Evolutionary conservation across 1,139 yeast genomes (phyloP).

Genomic region (Meyerozyma elateridarum): DNA sequence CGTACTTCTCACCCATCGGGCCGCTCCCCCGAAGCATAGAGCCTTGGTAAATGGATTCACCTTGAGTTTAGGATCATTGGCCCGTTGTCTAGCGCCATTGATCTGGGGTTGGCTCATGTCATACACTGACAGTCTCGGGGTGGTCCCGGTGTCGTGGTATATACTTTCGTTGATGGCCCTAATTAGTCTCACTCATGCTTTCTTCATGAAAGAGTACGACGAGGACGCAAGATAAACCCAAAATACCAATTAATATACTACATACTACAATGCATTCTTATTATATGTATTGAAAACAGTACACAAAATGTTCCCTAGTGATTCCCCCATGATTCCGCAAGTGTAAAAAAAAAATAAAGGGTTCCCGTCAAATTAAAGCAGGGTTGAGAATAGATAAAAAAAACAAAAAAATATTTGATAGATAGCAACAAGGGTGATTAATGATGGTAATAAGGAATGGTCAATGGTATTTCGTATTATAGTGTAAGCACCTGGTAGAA

Average conservation of each 20-base stretch:
- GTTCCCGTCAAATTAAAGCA: conserved; percentile 3
- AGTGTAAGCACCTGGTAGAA: neutral
- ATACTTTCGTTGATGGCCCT: conserved; percentile 33
- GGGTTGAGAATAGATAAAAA: conserved; percentile 1
- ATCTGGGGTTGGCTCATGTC: conserved; percentile 56
- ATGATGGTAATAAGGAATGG: conserved; percentile 1
- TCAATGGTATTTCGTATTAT: conserved; percentile 4
- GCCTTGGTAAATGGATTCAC: conserved; percentile 49
- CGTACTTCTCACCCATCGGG: conserved; percentile 42
- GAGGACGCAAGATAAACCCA: conserved; percentile 15
- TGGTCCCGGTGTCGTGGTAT: conserved; percentile 53
- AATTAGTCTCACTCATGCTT: conserved; percentile 28
- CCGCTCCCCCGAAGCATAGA: conserved; percentile 44
- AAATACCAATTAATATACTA: too few species aligned
- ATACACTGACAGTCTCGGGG: conserved; percentile 34
- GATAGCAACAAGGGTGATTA: conserved; percentile 4
- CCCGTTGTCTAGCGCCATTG: conserved; percentile 56
- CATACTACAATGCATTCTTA: too few species aligned
- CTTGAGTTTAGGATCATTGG: conserved; percentile 47
- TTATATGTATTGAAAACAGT: conserved; percentile 1
- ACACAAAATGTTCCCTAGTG: conserved; percentile 2
- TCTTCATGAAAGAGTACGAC: conserved; percentile 28
- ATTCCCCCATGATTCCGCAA: conserved; percentile 3
- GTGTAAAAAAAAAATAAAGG: conserved; percentile 1
- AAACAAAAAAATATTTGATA: conserved; percentile 2